Conservation (phyloP, 202 grass and related monocot genomes). For the Schoenoplectus tabernaemontani region DNA sequence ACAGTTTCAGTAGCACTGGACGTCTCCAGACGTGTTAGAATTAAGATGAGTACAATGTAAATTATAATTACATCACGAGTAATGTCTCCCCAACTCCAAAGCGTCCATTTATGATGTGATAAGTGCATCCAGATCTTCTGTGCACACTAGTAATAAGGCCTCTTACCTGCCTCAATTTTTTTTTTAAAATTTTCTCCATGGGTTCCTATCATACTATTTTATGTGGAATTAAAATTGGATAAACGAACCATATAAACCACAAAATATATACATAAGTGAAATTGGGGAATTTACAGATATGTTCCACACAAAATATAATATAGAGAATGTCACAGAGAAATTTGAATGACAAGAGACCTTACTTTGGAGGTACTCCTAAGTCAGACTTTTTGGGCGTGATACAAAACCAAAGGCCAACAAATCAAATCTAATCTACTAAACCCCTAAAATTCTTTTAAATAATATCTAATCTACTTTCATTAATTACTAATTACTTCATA, state of each 20-base stretch:
- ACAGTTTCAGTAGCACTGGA: not conserved
- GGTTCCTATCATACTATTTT: not conserved
- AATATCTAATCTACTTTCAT: not conserved
- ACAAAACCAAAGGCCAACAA: slow-evolving; percentile 20
- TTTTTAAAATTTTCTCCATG: not conserved
- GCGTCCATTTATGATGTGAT: slow-evolving; percentile 20
- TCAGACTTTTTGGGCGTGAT: slow-evolving; percentile 22
- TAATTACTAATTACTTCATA: not conserved
- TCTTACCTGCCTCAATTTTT: not conserved
- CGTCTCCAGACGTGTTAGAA: not conserved
- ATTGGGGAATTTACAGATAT: not conserved
- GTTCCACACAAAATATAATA: not conserved
- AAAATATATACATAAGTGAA: not conserved
- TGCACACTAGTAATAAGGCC: not conserved
- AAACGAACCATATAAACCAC: too few relatives aligned
- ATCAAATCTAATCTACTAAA: slow-evolving; percentile 14
- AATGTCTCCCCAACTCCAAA: slow-evolving; percentile 18
- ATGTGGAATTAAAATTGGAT: not conserved
- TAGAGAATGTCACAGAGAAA: not conserved
- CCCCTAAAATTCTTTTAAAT: not conserved
- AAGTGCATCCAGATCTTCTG: not conserved
- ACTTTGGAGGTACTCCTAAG: slow-evolving; percentile 15
- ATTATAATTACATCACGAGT: slow-evolving; percentile 31
- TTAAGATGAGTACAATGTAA: slow-evolving; percentile 13
- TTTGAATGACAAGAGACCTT: not conserved